Percentiles rank a stretch among this genome's conserved stretches.
Conservation (phyloP, 768 basidiomycete genomes). For the Mycena maculata region DNA sequence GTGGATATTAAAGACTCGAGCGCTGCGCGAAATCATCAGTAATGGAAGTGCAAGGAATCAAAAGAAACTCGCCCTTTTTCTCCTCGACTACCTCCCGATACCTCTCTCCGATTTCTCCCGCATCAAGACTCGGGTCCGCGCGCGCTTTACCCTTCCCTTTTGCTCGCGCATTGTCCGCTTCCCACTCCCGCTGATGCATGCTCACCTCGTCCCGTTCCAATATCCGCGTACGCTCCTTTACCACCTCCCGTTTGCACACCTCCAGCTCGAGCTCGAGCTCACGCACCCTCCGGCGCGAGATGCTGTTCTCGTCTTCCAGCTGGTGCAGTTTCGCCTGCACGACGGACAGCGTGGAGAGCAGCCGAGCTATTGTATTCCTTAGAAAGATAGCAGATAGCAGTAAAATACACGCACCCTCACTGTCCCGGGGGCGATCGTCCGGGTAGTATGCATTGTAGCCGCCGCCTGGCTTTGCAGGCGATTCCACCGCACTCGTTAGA, state of each 20-base stretch:
- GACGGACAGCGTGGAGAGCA: slow-evolving; percentile 68
- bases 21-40: slow-evolving; percentile 56
- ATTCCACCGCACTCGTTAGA: slow-evolving; percentile 79
- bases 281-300: slow-evolving; percentile 83
- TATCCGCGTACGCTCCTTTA: slow-evolving; percentile 72
- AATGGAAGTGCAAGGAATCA: slow-evolving; percentile 9
- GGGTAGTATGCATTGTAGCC: slow-evolving; percentile 64
- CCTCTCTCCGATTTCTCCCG: slow-evolving; percentile 56
- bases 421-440: slow-evolving; percentile 64
- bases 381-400: not conserved
- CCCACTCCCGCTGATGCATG: slow-evolving; percentile 40
- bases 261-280: slow-evolving; percentile 92
- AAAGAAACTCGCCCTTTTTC: slow-evolving; percentile 78
- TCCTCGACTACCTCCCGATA: slow-evolving; percentile 87
- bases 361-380: slow-evolving; percentile 57
- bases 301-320: slow-evolving; percentile 84
- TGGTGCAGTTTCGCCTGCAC: slow-evolving; percentile 77
- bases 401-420: slow-evolving; percentile 63
- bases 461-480: slow-evolving; percentile 69
- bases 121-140: slow-evolving; percentile 46
- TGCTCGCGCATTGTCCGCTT: slow-evolving; percentile 44
- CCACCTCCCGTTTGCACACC: slow-evolving; percentile 82
- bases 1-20: slow-evolving; percentile 83
- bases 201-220: slow-evolving; percentile 66
- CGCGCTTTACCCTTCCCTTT: slow-evolving; percentile 55